Base-by-base conservation (phyloP, 345 rosid genomes). In the Populus nigra region DNA sequence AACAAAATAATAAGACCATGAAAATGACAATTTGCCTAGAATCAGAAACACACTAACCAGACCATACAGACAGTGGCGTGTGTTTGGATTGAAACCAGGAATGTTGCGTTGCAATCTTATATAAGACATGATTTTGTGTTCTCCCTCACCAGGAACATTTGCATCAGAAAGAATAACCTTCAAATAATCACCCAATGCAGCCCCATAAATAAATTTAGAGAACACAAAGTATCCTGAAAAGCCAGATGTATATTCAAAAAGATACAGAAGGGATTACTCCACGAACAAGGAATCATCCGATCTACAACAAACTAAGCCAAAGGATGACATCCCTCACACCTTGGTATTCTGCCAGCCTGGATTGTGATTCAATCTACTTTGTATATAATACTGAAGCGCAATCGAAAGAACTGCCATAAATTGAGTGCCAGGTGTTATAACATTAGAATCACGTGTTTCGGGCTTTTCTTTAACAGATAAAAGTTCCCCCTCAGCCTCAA, bases 141-240 rank as follows among this genome's bases (percentile, higher is more conserved):
- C 99, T 86, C 98, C 99, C 84, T 96, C 99, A 7, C 99, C 99
- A 80, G 93, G 91, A 73, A 89, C 98, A 82, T 96, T 96, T 10
- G 99, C 79, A 85, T 96, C 99, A 81, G 99, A 96, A 84, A 96
- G 95, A 84, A 96, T 89, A 85, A 96, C 99, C 99, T 96, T 90
- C 90, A 91, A 77, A 86, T 77, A 84, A 85, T 69, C 88, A 89
- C 76, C 92, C 88, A 89, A 88, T 78, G 84, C 87, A 86, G 87
- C 87, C 88, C 76, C 86, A 88, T 84, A 71, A 89, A 86, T 89
- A 88, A 82, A 81, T 78, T 89, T 87, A 91, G 85, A 84, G 84
- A 87, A 78, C 65, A 89, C 45, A 86, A 85, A 86, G 83, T 83
- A 77, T 83, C 89, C 86, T 85, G 81, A 84, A 59, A 86, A 90